Evolutionary conservation across 2,329 filamentous ascomycete genomes (phyloP), one percentile per base, ranked within the genome.

Genomic region (Alternaria angustiovoidea): DNA sequence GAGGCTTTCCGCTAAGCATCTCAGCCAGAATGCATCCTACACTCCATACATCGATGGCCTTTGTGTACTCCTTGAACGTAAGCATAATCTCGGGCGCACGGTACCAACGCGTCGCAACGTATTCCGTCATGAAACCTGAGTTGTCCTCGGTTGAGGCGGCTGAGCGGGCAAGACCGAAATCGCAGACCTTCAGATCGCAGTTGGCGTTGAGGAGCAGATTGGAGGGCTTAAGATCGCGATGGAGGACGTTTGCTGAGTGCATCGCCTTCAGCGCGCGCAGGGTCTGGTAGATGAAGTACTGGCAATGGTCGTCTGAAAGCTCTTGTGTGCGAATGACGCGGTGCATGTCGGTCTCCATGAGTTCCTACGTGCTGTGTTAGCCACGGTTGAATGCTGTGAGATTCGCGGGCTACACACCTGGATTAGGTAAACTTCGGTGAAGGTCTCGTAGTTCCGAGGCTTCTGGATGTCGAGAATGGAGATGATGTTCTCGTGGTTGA

Each of bases 81-180:
- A 99, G 90, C 95, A 99, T 99, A 80, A 99, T 99, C 80, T 99
- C 95, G 4, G 95, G 95, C 6, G 95, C 95, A 81, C 95, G 93
- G 82, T 99, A 99, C 95, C 95, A 99, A 75, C 95, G 90, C 47
- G 95, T 99, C 52, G 95, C 95, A 58, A 99, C 95, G 79, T 99
- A 99, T 96, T 99, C 95, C 16, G 95, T 99, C 95, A 99, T 99
- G 87, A 99, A 99, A 22, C 95, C 95, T n/a, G 94, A 97, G 82
- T 99, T 99, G 81, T 99, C 95, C 77, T 99, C 95, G 70, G 96
- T 96, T 9, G 94, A 97, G 8, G 95, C 95, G 12, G 95, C 95
- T 9, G 94, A 98, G 75, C 94, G 90, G 49, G 95, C 95, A 58
- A 99, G 88, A 76, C 95, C 95, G 75, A 99, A 99, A 80, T 99